Base-by-base conservation (phyloP, 2,329 filamentous ascomycete genomes). In the Ophiocordyceps camponoti-saundersi region DNA sequence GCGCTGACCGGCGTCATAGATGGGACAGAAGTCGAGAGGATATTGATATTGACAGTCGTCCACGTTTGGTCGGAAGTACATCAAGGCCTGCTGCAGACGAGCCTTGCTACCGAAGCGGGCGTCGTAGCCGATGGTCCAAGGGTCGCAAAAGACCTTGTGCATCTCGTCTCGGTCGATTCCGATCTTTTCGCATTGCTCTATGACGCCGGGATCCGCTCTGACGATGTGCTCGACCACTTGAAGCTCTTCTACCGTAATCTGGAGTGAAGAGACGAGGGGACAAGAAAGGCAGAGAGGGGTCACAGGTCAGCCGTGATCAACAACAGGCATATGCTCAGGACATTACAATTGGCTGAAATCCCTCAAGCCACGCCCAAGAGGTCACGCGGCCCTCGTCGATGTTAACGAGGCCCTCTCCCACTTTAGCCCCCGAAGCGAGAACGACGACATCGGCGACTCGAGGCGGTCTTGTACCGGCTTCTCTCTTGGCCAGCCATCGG, bases 41-140 rank as follows among this genome's bases (percentile, higher is more conserved):
- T 76, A 76, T 4, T 73, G 73, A 52, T 77, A 77, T 56, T 72
- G 70, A 53, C 78, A 77, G 32, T 89, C 84, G 53, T 84, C 79
- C 15, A 77, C 57, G 49, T 84, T 75, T 34, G 80, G 81, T 39
- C 85, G 77, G 59, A 87, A 89, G 65, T 89, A 89, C 73, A 86
- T 85, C 26, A 90, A 67, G 13, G 82, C 85, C 65, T 90, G 85
- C 63, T 90, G 85, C 10, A 89, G 72, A 48, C 85, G 75, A 36
- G 84, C 71, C 48, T 71, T 69, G 48, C 69, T 83, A 45, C 84
- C 84, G 61, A 86, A 89, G 44, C 85, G 78, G 59, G 85, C 77
- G 55, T 90, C 85, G 52, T 85, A 84, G 30, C 85, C 85, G 61
- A 90, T 88, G 1, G 85, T 87, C 85, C 85, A 90, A 41, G 82